Evolutionary conservation across 1,139 yeast species (phyloP).

Genomic region (Eremothecium gossypii): DNA sequence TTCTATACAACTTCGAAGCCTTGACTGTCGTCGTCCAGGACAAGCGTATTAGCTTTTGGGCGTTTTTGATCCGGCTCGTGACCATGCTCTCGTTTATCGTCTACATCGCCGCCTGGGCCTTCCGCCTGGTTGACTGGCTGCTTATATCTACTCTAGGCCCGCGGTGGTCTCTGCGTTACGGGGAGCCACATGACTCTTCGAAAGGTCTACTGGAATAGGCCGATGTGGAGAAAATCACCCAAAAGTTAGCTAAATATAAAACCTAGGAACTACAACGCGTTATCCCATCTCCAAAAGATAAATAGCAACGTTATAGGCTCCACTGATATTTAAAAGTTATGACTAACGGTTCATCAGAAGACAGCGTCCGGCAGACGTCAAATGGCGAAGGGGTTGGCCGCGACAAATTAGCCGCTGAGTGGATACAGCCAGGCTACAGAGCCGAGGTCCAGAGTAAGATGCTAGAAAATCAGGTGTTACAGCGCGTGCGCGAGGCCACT

Average conservation of each 20-base stretch:
- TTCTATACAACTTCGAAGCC: constrained; percentile 85
- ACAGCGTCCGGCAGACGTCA: constrained; percentile 12
- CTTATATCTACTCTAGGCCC: constrained; percentile 30
- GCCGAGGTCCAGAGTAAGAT: constrained; percentile 11
- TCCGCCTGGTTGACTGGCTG: constrained; percentile 23
- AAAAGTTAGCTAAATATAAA: background rate
- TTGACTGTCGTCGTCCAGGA: constrained; percentile 63
- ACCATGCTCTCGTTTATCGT: constrained; percentile 43
- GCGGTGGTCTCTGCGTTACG: constrained; percentile 30
- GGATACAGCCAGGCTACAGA: constrained; percentile 14
- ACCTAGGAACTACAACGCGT: no score
- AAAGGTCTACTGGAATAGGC: constrained; percentile 19
- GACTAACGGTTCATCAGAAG: no score
- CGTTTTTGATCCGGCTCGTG: constrained; percentile 67
- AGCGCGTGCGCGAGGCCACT: constrained; percentile 15
- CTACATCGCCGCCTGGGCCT: constrained; percentile 31
- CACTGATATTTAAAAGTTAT: no score
- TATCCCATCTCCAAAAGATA: no score
- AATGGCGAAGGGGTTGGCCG: constrained; percentile 16
- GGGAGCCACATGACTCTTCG: constrained; percentile 12
- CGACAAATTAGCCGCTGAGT: constrained; percentile 18
- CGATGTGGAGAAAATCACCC: background rate
- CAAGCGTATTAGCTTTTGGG: constrained; percentile 62
- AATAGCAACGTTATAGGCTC: no score
- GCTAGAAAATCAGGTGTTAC: constrained; percentile 15